Evolutionary conservation across 2,329 filamentous ascomycete species (phyloP), one percentile per base, ranked within the genome.

Genomic region (Tolypocladium ophioglossoides): DNA sequence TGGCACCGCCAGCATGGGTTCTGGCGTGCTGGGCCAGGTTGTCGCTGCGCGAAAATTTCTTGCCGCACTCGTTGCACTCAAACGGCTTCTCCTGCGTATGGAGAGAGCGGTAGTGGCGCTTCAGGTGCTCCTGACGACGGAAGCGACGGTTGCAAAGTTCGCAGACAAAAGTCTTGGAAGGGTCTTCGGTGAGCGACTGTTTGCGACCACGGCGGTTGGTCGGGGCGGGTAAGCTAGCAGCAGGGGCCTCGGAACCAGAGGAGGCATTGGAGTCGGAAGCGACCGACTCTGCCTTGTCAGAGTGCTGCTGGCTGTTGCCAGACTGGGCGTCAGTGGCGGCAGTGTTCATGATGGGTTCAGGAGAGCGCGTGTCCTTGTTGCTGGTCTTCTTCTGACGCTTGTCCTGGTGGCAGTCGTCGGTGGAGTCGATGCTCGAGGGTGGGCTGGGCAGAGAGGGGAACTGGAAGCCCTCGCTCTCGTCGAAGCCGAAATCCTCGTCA

Each of bases 61-160:
- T 99, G 64, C 94, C 92, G 67, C 94, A 99, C 75, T 99, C 92
- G 61, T 85, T 83, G 79, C 94, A 99, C 75, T 95, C 90, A 66
- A 97, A 99, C 6, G 94, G 94, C 84, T 97, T 99, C 70, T 97
- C 94, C 68, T 95, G 87, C 1, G 94, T 99, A 79, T 99, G 94
- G 50, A 99, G 89, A 55, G 94, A 97, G 63, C 94, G 86, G 79
- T 96, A 96, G 78, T 99, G 94, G 59, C 94, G 89, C 84, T 99
- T 99, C 57, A 99, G 83, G 68, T 99, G 94, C 73, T 99, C 94
- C 74, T 99, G 94, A 58, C 94, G 89, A 58, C 94, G 88, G 86
- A 99, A 99, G 57, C 94, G 89, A 60, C 94, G 91, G 66, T 90
- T 92, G 85, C 94, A 99, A 24, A 96, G 82, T 54, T 91, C 91